Evolutionary conservation across 2,329 filamentous ascomycete genomes (phyloP), one percentile per base, ranked within the genome.

Genomic region (Ilyonectria mors-panacis): DNA sequence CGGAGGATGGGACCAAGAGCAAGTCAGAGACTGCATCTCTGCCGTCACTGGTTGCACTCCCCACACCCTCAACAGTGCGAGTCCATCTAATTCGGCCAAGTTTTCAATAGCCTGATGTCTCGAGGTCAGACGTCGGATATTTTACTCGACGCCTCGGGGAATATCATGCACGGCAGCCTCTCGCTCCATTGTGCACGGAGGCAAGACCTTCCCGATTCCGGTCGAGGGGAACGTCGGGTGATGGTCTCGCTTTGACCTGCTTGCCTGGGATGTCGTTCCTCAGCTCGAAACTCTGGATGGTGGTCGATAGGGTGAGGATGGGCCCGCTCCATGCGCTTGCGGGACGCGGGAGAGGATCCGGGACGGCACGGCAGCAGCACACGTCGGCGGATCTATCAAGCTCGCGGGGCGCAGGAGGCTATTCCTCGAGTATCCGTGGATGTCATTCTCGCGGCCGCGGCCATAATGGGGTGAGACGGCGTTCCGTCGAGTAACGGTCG

Each of bases 311-410:
- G 48, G n/a, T 33, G 17, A 2, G 17, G 19, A 33, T 13, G 9
- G 7, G 13, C 26, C n/a, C 5, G 26, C 17, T 33, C 26, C 33
- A 33, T 19, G 17, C 48, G 48, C 39, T 42, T 33, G 48, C 28
- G 48, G 56, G 59, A n/a, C 42, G 51, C 59, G 59, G 59, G 48
- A 59, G 30, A 21, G 28, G 30, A 61, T 54, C 48, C 39, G 50
- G 59, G 21, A 54, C 59, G 59, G 50, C 59, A 35, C 59, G 59
- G 59, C 39, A 61, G 19, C 26, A 37, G 42, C 53, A 26, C 53
- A 26, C 21, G 13, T 26, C 45, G 12, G 12, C 23, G 45, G 45
- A 28, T 48, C 13, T 19, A 15, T 26, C 45, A 23, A 21, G 21
- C 8, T 33, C 30, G 30, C 30, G 45, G 45, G 45, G 12, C 21